Evolutionary conservation across 495 filamentous ascomycete species (phyloP).

Genomic region (Neurospora tetrasperma): DNA sequence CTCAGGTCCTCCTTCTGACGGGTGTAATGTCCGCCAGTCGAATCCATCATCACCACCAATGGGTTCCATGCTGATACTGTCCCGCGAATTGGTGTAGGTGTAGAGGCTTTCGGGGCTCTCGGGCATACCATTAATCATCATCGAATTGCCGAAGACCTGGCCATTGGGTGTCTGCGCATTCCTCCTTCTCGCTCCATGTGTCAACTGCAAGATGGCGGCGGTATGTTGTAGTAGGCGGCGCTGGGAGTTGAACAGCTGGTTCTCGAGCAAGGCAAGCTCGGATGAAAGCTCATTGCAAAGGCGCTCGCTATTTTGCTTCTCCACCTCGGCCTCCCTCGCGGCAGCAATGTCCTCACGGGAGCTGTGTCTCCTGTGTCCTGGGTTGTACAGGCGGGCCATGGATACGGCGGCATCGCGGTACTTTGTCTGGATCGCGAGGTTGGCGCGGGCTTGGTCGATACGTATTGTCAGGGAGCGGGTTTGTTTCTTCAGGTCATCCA

Average conservation of each 20-base stretch:
- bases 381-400: slow-evolving; percentile 64
- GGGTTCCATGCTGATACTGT: slow-evolving; percentile 39
- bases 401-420: slow-evolving; percentile 86
- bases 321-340: slow-evolving; percentile 56
- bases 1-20: slow-evolving; percentile 27
- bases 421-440: slow-evolving; percentile 84
- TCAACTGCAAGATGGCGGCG: slow-evolving; percentile 80
- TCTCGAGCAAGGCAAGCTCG: slow-evolving; percentile 69
- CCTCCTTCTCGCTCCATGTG: slow-evolving; percentile 48
- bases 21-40: slow-evolving; percentile 29
- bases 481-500: slow-evolving; percentile 86
- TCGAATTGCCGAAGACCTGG: slow-evolving; percentile 5
- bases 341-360: slow-evolving; percentile 20
- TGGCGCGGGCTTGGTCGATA: slow-evolving; percentile 70
- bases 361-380: slow-evolving; percentile 35
- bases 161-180: slow-evolving; percentile 13
- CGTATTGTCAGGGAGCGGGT: slow-evolving; percentile 54
- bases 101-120: slow-evolving; percentile 60
- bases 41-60: slow-evolving; percentile 48
- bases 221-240: slow-evolving; percentile 76
- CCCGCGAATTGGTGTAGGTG: slow-evolving; percentile 44
- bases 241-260: slow-evolving; percentile 59
- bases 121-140: slow-evolving; percentile 43
- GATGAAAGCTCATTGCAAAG: slow-evolving; percentile 79
- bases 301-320: slow-evolving; percentile 59